Base-by-base conservation (phyloP, 352 stramenopile species). In the Phytophthora idaei region DNA sequence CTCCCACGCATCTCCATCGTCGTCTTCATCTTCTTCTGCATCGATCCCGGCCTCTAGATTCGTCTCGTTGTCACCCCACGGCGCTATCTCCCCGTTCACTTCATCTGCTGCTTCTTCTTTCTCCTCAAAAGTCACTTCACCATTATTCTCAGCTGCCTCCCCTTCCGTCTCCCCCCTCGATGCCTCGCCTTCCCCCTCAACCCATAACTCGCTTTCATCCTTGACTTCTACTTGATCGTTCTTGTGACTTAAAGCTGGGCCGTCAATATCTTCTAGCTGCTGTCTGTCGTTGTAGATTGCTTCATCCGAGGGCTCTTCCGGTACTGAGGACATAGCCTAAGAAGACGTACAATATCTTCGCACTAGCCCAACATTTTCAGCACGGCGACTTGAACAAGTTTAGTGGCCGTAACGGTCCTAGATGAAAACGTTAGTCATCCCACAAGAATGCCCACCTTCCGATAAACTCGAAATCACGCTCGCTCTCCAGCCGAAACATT, bases 1-100 rank as follows among this genome's bases (percentile, higher is more conserved):
- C 5, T 68, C 58, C 28, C 63, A 72, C 17, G 50, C 61, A 48
- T 77, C 64, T 47, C 11, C 55, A 32, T 65, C 46, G 41, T 64
- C 66, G 25, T 58, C 57, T 36, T 5, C 48, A 17, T 58, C 53
- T 3, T 73, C 48, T 27, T 59, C 57, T 42, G 34, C 44, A 46
- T 8, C 34, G 11, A 9, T n/a, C 3, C 48, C 52, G 5, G 11
- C n/a, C 1, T 65, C 48, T 64, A 51, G 47, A 25, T 64, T 59
- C 6, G 32, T 47, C 9, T 64, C 54, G 29, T 63, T 52, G 5
- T 68, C 54, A 37, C 60, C n/a, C 56, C 61, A 69, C 12, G 46
- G 44, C 5, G 41, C 28, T 37, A 71, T 21, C 32, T 64, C 58
- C 21, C 21, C 37, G 7, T 29, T 55, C 32, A 44, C 31, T 61